Conservation (phyloP, 352 stramenopile genomes). For the Pilasporangium apinafurcum region DNA sequence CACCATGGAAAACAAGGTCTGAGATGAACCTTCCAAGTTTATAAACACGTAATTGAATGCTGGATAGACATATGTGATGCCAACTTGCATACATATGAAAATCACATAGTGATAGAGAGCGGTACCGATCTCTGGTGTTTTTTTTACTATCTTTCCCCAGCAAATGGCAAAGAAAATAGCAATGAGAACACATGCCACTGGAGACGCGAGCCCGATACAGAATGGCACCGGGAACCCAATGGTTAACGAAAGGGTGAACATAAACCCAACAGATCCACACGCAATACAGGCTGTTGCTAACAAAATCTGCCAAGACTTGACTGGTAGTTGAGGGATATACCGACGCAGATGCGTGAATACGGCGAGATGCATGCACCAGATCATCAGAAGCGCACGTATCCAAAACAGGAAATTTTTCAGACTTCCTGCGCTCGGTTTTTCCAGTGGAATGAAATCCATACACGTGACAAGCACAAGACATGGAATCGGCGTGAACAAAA, state of each 20-base stretch:
- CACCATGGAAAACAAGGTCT: conserved; percentile 14
- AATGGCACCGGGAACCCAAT: conserved; percentile 32
- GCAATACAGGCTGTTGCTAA: conserved; percentile 4
- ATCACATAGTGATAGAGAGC: neutral
- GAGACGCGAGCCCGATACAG: conserved; percentile 6
- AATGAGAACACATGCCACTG: conserved; percentile 3
- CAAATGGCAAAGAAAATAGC: conserved; percentile 12
- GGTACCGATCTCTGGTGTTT: no score
- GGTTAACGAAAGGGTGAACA: conserved; percentile 12
- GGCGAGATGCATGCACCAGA: no score
- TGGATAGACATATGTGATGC: conserved; percentile 15
- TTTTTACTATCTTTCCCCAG: no score
- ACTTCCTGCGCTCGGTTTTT: neutral
- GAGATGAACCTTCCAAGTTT: neutral
- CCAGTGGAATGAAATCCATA: neutral
- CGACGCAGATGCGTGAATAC: no score
- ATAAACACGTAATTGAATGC: conserved; percentile 20
- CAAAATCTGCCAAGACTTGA: neutral
- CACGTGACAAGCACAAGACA: neutral
- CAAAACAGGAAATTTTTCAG: neutral
- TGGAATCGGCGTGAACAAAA: neutral
- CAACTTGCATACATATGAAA: neutral
- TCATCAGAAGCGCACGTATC: conserved; percentile 3
- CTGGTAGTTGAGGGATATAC: no score
- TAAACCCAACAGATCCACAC: conserved; percentile 7